Evolutionary conservation across 192 early-diverging fungal genomes (phyloP).

Genomic region (Funneliformis mosseae): DNA sequence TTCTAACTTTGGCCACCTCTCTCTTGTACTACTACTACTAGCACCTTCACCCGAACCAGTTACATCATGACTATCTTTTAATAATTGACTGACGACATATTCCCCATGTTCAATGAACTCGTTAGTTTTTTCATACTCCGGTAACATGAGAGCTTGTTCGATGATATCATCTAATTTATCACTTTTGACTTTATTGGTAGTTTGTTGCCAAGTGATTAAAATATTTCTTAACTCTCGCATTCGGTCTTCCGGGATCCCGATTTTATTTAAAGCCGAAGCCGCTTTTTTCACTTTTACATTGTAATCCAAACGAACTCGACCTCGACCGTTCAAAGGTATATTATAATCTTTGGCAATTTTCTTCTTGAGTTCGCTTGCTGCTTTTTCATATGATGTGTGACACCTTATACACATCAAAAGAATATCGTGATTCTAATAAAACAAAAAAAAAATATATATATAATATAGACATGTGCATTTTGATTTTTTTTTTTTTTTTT

Average conservation of each 20-base stretch:
- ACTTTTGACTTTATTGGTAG: not conserved
- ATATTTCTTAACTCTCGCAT: constrained; percentile 11
- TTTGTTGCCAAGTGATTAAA: not conserved
- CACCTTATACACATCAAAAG: constrained; percentile 40
- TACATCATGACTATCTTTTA: not conserved
- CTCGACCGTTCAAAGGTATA: constrained; percentile 39
- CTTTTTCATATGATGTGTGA: constrained; percentile 37
- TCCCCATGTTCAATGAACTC: constrained; percentile 12
- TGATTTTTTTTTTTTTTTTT: not conserved
- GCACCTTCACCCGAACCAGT: not conserved
- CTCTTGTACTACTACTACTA: not conserved
- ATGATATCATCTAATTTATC: not conserved
- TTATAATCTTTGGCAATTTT: constrained; percentile 25
- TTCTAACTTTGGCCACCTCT: constrained; percentile 8
- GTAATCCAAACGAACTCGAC: constrained; percentile 33
- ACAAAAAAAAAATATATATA: not conserved
- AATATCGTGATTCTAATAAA: constrained; percentile 41
- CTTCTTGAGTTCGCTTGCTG: constrained; percentile 37
- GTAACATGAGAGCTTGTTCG: not conserved
- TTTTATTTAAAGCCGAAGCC: constrained; percentile 35
- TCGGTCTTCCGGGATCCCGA: not conserved
- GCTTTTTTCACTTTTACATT: constrained; percentile 36
- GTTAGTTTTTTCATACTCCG: not conserved
- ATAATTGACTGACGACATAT: not conserved
- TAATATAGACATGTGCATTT: not conserved